Evolutionary conservation across 345 rosid genomes (phyloP).

Genomic region (Dipteronia dyeriana): DNA sequence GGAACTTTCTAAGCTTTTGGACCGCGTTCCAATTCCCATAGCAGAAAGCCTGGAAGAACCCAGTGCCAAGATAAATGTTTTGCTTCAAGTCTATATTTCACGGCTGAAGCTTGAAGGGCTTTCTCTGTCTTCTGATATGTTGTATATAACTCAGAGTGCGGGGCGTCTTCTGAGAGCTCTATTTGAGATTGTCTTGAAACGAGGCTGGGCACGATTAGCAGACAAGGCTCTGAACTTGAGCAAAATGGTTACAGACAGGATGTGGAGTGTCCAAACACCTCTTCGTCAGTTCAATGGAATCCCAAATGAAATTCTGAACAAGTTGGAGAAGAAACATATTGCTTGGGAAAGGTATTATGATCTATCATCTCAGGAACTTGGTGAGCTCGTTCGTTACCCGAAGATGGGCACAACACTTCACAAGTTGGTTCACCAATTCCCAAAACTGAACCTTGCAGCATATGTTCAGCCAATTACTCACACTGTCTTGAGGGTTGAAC

Average conservation of each 20-base stretch:
- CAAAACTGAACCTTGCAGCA: constrained; percentile 78
- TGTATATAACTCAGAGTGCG: constrained; percentile 92
- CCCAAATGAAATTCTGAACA: constrained; percentile 76
- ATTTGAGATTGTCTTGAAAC: constrained; percentile 87
- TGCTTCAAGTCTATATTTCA: constrained; percentile 93
- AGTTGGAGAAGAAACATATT: constrained; percentile 93
- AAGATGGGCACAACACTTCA: constrained; percentile 91
- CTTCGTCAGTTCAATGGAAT: constrained; percentile 87
- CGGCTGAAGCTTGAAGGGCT: constrained; percentile 97
- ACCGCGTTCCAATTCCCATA: constrained; percentile 89
- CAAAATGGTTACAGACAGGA: constrained; percentile 90
- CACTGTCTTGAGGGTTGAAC: constrained; percentile 79
- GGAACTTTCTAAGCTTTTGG: constrained; percentile 95
- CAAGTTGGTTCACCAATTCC: constrained; percentile 87
- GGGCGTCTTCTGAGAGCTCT: constrained; percentile 95
- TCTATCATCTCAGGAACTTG: constrained; percentile 85
- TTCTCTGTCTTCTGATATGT: constrained; percentile 92
- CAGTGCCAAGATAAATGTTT: constrained; percentile 90
- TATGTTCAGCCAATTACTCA: constrained; percentile 94
- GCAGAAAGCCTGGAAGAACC: constrained; percentile 96
- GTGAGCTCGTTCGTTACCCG: constrained; percentile 83
- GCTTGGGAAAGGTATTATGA: constrained; percentile 97
- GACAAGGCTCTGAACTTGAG: constrained; percentile 91
- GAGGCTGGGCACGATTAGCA: constrained; percentile 93
- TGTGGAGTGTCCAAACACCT: constrained; percentile 98